A percentile compares a stretch with the other conserved stretches of the same genome.
Conservation (phyloP, 192 early-diverging fungal species). For the Coemansia asiatica region DNA sequence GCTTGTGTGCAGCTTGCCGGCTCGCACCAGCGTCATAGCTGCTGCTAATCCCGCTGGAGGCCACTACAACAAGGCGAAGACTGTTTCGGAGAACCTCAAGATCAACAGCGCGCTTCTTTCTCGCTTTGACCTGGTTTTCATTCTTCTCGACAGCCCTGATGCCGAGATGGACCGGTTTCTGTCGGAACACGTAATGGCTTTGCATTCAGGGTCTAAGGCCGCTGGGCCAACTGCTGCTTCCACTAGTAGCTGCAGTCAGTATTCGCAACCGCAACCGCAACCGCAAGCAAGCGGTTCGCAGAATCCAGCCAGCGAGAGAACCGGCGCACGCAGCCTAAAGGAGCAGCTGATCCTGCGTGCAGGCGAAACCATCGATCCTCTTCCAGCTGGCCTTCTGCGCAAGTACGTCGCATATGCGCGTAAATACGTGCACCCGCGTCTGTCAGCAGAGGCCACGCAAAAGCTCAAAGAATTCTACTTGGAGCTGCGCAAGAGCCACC, state of each 20-base stretch:
- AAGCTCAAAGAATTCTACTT: conserved; percentile 74
- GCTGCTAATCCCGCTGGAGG: conserved; percentile 86
- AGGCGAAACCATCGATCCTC: conserved; percentile 59
- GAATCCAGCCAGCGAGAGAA: not conserved
- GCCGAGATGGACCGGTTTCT: conserved; percentile 77
- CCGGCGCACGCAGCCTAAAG: conserved; percentile 9
- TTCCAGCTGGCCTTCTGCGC: conserved; percentile 67
- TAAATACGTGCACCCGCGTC: conserved; percentile 71
- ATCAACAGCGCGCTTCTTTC: conserved; percentile 75
- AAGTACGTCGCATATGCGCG: conserved; percentile 88
- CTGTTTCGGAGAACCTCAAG: conserved; percentile 78
- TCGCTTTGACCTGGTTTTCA: conserved; percentile 81
- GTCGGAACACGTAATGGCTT: conserved; percentile 78
- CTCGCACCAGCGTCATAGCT: conserved; percentile 82
- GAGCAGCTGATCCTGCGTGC: conserved; percentile 54
- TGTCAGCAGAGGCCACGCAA: conserved; percentile 60
- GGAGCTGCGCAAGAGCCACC: conserved; percentile 64
- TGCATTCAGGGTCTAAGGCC: conserved; percentile 52
- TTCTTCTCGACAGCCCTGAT: conserved; percentile 78
- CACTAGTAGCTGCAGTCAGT: not conserved
- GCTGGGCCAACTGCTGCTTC: not conserved
- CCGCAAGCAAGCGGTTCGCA: not conserved
- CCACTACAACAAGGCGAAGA: conserved; percentile 84
- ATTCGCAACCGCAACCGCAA: no score
- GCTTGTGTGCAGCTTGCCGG: conserved; percentile 78